phyloP scores from a whole-genome alignment of 1,139 yeast genomes.

The Magnusiomyces tetraspermus region DNA sequence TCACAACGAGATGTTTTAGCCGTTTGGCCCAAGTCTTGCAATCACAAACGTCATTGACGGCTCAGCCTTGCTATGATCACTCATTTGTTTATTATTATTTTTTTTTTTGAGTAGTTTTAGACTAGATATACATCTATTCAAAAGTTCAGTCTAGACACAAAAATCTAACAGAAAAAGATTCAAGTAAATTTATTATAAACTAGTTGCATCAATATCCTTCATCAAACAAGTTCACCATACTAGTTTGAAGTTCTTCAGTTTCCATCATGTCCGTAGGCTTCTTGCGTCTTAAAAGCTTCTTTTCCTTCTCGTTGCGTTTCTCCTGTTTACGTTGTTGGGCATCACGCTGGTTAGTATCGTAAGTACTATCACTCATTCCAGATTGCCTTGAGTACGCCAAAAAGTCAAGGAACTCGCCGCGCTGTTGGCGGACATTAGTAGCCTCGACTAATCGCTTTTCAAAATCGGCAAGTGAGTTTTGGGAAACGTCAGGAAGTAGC shows the following conservation, averaged over 20 bases:
- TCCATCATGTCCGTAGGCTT: conserved; percentile 14
- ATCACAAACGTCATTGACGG: no score
- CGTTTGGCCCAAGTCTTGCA: no score
- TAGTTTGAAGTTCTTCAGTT: conserved; percentile 13
- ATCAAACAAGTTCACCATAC: conserved; percentile 14
- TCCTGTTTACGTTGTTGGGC: conserved; percentile 11
- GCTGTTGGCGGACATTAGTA: conserved; percentile 61
- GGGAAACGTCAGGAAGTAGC: conserved; percentile 34
- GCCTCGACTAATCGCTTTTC: conserved; percentile 54
- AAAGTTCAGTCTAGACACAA: no score
- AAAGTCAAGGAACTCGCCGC: conserved; percentile 64
- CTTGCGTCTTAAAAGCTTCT: conserved; percentile 10
- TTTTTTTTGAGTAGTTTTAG: no score
- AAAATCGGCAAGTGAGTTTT: conserved; percentile 39
- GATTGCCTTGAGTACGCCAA: conserved; percentile 31
- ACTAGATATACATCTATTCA: no score
- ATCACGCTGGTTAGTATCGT: conserved; percentile 12
- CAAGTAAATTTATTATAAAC: no score
- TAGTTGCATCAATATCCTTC: no score
- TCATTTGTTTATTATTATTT: no score
- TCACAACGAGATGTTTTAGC: no score
- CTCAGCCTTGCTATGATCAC: no score
- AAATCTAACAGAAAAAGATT: no score
- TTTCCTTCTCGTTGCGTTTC: conserved; percentile 8
- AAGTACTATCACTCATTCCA: conserved; percentile 5